Evolutionary conservation across 140 eudicot genomes (phyloP), one percentile per base, ranked within the genome.

Genomic region (Bidens hawaiensis): DNA sequence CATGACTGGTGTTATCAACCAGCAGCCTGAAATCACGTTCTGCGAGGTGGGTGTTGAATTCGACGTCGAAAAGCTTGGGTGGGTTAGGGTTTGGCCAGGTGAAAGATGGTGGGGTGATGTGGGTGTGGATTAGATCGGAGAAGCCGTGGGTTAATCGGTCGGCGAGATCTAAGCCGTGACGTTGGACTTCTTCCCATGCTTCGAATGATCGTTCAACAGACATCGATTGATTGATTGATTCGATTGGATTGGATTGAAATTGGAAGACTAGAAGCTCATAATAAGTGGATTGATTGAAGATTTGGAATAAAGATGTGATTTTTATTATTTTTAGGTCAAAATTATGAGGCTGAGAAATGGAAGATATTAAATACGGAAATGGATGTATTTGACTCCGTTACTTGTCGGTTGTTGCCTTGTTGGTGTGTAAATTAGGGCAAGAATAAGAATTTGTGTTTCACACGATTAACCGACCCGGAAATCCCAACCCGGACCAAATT

Each of bases 161-260:
- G 0, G 80, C 85, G 26, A 81, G 38, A 58, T 83, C 95, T 46
- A 70, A 80, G 12, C 87, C 87, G 43, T 80, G 95, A 48, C 54
- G 54, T 10, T 48, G 54, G 0, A 48, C 54, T 48, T 31, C 87
- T 51, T 82, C 87, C 86, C 87, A 77, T 24, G 89, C 82, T 61
- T 85, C 89, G 36, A 86, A 77, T 18, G 54, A 48, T 48, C 54
- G 23, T 77, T 82, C 90, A 22, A 73, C 83, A 8, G 81, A 77
- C 82, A 83, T 74, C 64, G 56, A 21, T 38, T 36, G 43, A n/a
- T n/a, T n/a, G n/a, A n/a, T n/a, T n/a, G n/a, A n/a, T n/a, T n/a
- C n/a, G 43, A 3, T 38, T 38, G 12, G 43, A 38, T 38, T 38
- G 45, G 45, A 38, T 38, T 38, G 45, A 11, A 11, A 38, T 38